Percentiles rank a stretch among this genome's conserved stretches.
These are phyloP conservation scores for Brassica napus DNA, from an alignment of 345 rosid species.

Conservation along the genomic window DNA sequence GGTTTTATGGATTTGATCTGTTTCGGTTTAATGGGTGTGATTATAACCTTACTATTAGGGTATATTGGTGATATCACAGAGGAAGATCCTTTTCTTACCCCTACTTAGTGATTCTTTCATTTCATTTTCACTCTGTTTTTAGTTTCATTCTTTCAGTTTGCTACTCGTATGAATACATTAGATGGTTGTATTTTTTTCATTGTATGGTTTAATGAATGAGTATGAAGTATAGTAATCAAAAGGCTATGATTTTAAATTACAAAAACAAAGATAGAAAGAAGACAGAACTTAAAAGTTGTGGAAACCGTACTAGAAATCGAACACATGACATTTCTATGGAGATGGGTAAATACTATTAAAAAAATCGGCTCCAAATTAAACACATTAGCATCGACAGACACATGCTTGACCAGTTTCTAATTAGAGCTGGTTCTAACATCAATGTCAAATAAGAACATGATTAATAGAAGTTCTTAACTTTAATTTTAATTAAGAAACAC, in stretches of 20 bases:
- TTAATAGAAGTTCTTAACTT: no score
- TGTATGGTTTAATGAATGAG: not conserved
- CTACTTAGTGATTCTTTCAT: slow-evolving; percentile 9
- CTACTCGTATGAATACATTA: not conserved
- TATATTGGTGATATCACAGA: slow-evolving; percentile 1
- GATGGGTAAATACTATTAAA: no score
- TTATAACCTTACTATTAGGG: slow-evolving; percentile 4
- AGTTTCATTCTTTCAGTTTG: slow-evolving; percentile 7
- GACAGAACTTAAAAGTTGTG: not conserved
- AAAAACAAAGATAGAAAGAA: not conserved
- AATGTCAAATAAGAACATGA: not conserved
- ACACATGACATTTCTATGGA: no score
- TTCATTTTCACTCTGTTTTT: not conserved
- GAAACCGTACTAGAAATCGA: not conserved
- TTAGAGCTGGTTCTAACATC: not conserved
- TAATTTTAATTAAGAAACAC: no score
- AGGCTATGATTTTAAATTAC: not conserved
- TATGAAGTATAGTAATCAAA: not conserved
- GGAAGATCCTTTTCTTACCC: not conserved
- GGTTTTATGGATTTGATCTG: slow-evolving; percentile 16
- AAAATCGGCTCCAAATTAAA: no score
- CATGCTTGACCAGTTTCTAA: no score
- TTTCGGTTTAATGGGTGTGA: slow-evolving; percentile 20
- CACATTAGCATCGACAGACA: no score
- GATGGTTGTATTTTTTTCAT: not conserved